Base-by-base conservation (phyloP, 116 monocot genomes). In the Posidonia oceanica region DNA sequence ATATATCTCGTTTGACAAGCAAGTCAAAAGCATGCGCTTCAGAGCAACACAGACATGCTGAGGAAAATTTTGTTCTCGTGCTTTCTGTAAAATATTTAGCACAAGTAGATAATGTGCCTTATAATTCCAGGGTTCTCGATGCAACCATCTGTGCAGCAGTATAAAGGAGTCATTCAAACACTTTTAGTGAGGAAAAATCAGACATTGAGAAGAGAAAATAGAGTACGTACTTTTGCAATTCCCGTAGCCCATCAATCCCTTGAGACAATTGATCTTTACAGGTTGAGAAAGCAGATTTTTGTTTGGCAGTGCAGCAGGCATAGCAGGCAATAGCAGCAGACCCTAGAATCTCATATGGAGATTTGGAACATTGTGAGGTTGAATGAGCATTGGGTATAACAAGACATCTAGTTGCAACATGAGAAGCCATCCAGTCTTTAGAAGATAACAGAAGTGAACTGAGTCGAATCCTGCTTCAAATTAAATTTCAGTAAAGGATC, bases 61-160 rank as follows among this genome's bases (percentile, higher is more conserved):
- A 21, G 93, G 90, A 69, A 89, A 98, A 48, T 81, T 93, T 58
- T 93, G 85, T 81, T 90, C 85, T 59, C 87, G 84, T 0, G 84
- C 90, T 76, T 82, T 90, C 68, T 98, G 98, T 41, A 86, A 38
- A 69, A 87, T 10, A 66, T 74, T 77, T 39, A 98, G 76, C 58
- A 87, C 21, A 54, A 98, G 85, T 54, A 98, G 59, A 61, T 87
- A 90, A 10, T 36, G 76, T 59, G 87, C 87, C 66, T 82, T 80
- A 52, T 58, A 15, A 64, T 82, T 98, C 98, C 98, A 98, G 39
- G 98, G 98, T 75, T 93, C 98, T 73, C 76, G 81, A 90, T 83
- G 93, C 75, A 98, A 67, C 87, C 85, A 90, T 78, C 98, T 98
- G 78, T 22, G n/a, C 21, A 53, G 61, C 29, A 65, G 64, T 61